These are phyloP conservation scores for Ophiostoma tasmaniense DNA, from an alignment of 2,329 filamentous ascomycete genomes.

Conservation along the genomic window DNA sequence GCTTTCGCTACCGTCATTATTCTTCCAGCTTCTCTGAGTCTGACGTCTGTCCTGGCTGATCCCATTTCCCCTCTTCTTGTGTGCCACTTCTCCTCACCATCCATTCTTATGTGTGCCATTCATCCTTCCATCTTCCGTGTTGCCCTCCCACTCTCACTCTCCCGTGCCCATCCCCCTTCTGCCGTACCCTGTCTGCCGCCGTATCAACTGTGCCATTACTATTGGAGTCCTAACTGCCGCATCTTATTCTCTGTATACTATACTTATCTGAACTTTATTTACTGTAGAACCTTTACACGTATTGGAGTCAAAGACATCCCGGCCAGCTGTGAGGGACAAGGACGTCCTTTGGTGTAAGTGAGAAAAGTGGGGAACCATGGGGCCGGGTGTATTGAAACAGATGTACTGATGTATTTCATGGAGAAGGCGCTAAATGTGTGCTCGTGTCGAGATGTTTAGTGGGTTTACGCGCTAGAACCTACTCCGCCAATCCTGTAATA, in stretches of 20 bases:
- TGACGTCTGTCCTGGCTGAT: not conserved
- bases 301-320: not conserved
- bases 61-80: not conserved
- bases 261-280: too few species aligned
- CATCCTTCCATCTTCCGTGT: not conserved
- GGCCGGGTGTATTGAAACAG: not conserved
- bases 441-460: not conserved
- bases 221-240: not conserved
- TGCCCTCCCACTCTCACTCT: not conserved
- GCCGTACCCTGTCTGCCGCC: not conserved
- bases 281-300: too few species aligned
- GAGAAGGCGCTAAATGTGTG: not conserved
- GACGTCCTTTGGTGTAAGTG: not conserved
- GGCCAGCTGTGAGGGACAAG: not conserved
- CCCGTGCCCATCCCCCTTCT: not conserved
- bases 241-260: too few species aligned
- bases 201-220: not conserved
- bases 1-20: not conserved
- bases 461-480: not conserved
- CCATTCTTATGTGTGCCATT: not conserved
- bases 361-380: not conserved
- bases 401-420: not conserved
- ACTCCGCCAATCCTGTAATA: not conserved
- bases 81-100: not conserved
- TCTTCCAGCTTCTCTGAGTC: not conserved